phyloP scores from a whole-genome alignment of 345 rosid genomes.

The Durio zibethinus region DNA sequence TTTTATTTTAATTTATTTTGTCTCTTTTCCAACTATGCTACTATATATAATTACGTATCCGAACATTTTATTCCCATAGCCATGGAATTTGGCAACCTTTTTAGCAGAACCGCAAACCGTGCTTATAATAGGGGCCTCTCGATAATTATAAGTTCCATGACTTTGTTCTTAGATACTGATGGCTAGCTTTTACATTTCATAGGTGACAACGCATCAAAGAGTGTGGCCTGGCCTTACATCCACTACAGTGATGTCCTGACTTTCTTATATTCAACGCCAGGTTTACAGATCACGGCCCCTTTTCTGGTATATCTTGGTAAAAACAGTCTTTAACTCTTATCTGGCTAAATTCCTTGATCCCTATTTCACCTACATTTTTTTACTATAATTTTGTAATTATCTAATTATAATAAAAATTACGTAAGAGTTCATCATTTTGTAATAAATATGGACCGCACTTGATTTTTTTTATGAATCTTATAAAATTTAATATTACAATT shows the following conservation, averaged over 20 bases:
- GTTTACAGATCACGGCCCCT: background rate
- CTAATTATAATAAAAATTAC: no score
- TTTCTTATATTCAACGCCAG: background rate
- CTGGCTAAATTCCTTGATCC: no score
- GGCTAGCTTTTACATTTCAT: background rate
- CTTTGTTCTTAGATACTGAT: background rate
- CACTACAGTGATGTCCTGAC: background rate
- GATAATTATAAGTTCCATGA: constrained; percentile 5
- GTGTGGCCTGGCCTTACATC: background rate
- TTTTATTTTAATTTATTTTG: background rate
- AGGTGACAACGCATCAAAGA: background rate
- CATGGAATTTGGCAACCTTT: constrained; percentile 7
- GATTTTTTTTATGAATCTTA: no score
- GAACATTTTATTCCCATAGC: background rate
- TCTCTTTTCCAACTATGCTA: background rate
- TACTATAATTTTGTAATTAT: no score
- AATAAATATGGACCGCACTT: no score
- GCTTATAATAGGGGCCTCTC: background rate
- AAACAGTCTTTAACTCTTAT: no score
- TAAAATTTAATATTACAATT: no score
- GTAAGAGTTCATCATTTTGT: no score
- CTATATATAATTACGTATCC: background rate
- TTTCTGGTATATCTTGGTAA: background rate
- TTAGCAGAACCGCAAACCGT: constrained; percentile 2
- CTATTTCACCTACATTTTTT: no score